phyloP scores from a whole-genome alignment of 768 basidiomycete genomes.

The Crucibulum laeve region DNA sequence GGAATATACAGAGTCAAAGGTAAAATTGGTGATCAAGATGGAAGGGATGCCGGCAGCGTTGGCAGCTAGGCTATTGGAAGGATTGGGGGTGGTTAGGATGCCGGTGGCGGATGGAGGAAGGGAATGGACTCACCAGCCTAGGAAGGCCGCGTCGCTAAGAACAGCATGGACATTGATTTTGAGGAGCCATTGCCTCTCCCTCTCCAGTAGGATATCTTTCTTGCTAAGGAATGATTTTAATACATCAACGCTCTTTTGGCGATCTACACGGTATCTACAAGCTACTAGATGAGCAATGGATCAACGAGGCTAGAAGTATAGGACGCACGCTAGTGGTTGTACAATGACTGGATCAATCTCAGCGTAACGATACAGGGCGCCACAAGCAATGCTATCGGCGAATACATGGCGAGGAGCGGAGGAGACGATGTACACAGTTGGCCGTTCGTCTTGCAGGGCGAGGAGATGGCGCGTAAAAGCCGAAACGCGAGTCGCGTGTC shows the following conservation, averaged over 20 bases:
- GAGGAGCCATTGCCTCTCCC: constrained; percentile 57
- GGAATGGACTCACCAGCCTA: constrained; percentile 56
- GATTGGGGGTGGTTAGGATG: neutral
- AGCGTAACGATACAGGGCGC: constrained; percentile 65
- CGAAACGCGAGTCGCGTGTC: constrained; percentile 81
- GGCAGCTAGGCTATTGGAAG: constrained; percentile 54
- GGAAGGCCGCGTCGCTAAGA: constrained; percentile 73
- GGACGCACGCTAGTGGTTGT: constrained; percentile 70
- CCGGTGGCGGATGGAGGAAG: neutral
- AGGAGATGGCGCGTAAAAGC: constrained; percentile 64
- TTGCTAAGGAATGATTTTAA: constrained; percentile 52
- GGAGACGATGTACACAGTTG: constrained; percentile 61
- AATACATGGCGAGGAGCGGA: constrained; percentile 75
- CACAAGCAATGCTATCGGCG: constrained; percentile 53
- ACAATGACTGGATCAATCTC: constrained; percentile 78
- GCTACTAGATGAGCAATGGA: neutral
- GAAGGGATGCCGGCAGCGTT: constrained; percentile 62
- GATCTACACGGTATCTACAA: constrained; percentile 66
- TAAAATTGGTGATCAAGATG: constrained; percentile 75
- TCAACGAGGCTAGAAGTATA: neutral
- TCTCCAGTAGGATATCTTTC: constrained; percentile 49
- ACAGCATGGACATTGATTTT: constrained; percentile 52
- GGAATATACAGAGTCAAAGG: constrained; percentile 81
- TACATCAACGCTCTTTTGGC: constrained; percentile 61
- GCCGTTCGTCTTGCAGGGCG: constrained; percentile 32